Evolutionary conservation across 208 protist genomes (phyloP), one percentile per base, ranked within the genome.

Genomic region (Trypanosoma vivax): DNA sequence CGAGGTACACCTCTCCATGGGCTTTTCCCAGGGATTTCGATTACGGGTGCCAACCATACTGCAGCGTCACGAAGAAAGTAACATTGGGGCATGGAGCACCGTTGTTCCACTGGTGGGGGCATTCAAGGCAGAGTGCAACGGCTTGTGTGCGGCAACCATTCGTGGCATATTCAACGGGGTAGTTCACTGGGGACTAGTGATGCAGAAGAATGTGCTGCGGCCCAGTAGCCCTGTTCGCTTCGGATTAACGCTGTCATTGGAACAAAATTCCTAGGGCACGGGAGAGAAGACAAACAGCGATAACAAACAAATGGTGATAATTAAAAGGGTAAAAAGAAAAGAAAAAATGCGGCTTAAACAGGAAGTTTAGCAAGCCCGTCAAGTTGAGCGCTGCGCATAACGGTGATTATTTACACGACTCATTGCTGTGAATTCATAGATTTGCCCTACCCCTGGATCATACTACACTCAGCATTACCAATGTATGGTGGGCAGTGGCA

Each of bases 11-110:
- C 61, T 88, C 13, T 66, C 74, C 13, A 50, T 88, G 6, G 86
- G 82, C 28, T 87, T 88, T 60, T 83, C 79, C 14, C 85, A 93
- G 38, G 82, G 81, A 25, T 75, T 93, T 34, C 69, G 68, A 11
- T 48, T 93, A 2, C 77, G 79, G 5, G 46, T 90, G 16, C 81
- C 80, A 5, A 70, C 45, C 39, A 46, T 70, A 14, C 39, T 77
- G 3, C 48, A 57, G 33, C 49, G 60, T 33, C 38, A 41, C 48
- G 43, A 37, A 23, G 57, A 39, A n/a, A 33, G 35, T 16, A 25
- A 43, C 33, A 5, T 61, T 23, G 31, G 61, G 37, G 38, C 43
- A n/a, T 76, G 69, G 73, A 78, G 62, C 7, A 55, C 59, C 4
- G 46, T 69, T 1, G 35, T 81, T 9, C 76, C 81, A 11, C 59